Evolutionary conservation across 1,284 basidiomycete genomes (phyloP).

Genomic region (Pyrrhoderma noxium): DNA sequence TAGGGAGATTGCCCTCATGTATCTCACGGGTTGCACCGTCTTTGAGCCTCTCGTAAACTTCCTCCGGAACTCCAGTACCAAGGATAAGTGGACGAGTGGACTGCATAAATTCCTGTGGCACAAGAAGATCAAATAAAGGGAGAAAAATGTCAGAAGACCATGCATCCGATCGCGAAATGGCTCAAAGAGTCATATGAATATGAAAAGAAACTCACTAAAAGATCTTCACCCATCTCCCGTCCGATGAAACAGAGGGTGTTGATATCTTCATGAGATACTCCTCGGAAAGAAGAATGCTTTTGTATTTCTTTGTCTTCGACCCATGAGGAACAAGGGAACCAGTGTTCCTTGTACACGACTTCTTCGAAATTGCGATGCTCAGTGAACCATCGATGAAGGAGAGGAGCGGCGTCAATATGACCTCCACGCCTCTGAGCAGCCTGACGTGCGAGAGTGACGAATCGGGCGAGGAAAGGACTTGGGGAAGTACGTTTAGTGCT

Average conservation of each 20-base stretch:
- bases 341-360: constrained; percentile 47
- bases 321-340: constrained; percentile 51
- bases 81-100: constrained; percentile 62
- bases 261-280: constrained; percentile 24
- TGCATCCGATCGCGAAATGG: too few species aligned
- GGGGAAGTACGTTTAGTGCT: constrained; percentile 16
- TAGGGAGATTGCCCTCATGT: constrained; percentile 35
- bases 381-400: constrained; percentile 45
- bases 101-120: constrained; percentile 49
- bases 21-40: constrained; percentile 44
- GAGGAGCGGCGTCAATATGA: constrained; percentile 48
- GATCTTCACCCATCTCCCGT: constrained; percentile 32
- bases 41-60: constrained; percentile 46
- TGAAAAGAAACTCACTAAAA: constrained; percentile 26
- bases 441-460: constrained; percentile 44
- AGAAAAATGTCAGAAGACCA: neutral
- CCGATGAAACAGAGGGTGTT: constrained; percentile 24
- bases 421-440: constrained; percentile 54
- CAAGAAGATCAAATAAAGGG: neutral
- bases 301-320: constrained; percentile 20
- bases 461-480: constrained; percentile 50
- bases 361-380: constrained; percentile 49
- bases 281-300: constrained; percentile 28
- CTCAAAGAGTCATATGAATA: too few species aligned
- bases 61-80: constrained; percentile 47